phyloP scores from a whole-genome alignment of 2,329 filamentous ascomycete species.

The Epichloe glyceriae region DNA sequence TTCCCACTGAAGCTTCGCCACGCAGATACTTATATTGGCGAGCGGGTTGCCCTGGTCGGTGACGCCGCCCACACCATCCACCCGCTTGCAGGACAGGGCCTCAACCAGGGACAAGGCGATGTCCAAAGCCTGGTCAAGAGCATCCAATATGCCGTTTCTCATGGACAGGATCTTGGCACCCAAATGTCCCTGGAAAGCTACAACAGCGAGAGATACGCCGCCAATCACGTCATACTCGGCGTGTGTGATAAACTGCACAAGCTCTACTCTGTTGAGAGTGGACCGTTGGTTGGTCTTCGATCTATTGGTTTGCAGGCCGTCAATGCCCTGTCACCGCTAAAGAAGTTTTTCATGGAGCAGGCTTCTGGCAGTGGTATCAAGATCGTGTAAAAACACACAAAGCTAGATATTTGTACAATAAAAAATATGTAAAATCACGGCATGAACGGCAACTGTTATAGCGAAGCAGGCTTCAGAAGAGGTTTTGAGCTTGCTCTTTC shows the following conservation, averaged over 20 bases:
- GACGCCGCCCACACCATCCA: conserved; percentile 94
- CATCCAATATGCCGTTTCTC: conserved; percentile 62
- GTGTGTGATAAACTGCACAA: conserved; percentile 87
- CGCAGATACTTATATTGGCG: conserved; percentile 82
- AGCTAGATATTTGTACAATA: background rate
- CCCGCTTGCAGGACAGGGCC: conserved; percentile 82
- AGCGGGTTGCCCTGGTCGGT: conserved; percentile 82
- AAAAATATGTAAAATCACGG: background rate
- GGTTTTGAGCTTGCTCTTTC: no score
- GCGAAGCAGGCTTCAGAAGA: no score
- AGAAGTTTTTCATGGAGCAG: conserved; percentile 75
- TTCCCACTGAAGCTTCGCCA: conserved; percentile 89
- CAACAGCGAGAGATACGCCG: conserved; percentile 64
- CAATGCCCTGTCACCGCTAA: conserved; percentile 61
- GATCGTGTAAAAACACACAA: conserved; percentile 18
- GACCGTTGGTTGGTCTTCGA: conserved; percentile 67
- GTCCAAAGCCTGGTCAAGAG: conserved; percentile 64
- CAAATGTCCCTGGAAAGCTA: conserved; percentile 71
- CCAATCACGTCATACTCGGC: conserved; percentile 67
- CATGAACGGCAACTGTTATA: background rate
- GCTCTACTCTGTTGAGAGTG: conserved; percentile 69
- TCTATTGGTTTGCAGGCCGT: conserved; percentile 66
- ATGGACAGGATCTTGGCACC: conserved; percentile 80
- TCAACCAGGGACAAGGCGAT: conserved; percentile 88
- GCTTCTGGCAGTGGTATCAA: conserved; percentile 43